Percentiles rank a stretch among this genome's conserved stretches.
Conservation (phyloP, 805 yeast genomes). For the Soucietia sequanensis region DNA sequence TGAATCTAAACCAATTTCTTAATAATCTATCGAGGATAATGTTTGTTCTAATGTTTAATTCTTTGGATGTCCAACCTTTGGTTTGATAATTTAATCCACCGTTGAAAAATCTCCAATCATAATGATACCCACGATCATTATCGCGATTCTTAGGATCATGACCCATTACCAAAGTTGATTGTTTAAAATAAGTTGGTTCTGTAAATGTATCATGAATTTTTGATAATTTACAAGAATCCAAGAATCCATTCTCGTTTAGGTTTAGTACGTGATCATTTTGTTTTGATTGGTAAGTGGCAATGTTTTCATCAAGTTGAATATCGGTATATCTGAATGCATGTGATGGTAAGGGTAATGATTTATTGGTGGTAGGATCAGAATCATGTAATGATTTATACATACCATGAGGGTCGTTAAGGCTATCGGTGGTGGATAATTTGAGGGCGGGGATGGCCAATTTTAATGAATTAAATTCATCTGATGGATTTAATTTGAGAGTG, state of each 20-base stretch:
- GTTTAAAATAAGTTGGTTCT: conserved; percentile 38
- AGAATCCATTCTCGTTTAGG: not conserved
- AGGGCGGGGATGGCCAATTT: not conserved
- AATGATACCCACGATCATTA: conserved; percentile 50
- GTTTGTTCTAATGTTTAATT: conserved; percentile 15
- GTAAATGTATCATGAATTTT: conserved; percentile 11
- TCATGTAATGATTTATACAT: not conserved
- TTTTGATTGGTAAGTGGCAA: not conserved
- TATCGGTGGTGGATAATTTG: not conserved
- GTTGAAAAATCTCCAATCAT: conserved; percentile 60
- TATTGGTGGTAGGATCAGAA: not conserved
- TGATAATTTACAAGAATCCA: conserved; percentile 1
- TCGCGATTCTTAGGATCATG: conserved; percentile 29
- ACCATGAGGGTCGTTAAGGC: not conserved
- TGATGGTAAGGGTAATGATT: not conserved
- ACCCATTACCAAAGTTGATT: conserved; percentile 25
- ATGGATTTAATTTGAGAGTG: not conserved
- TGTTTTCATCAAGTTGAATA: not conserved
- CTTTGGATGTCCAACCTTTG: conserved; percentile 26
- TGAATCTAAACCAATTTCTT: conserved; percentile 25
- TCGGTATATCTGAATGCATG: conserved; percentile 1
- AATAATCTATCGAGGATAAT: conserved; percentile 22
- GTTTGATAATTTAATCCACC: conserved; percentile 50
- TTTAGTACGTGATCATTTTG: not conserved
- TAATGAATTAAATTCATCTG: not conserved